Percentiles rank a stretch among this genome's conserved stretches.
Evolutionary conservation across 2,329 filamentous ascomycete species (phyloP).

Genomic region (Cylindrodendrum hubeiense): DNA sequence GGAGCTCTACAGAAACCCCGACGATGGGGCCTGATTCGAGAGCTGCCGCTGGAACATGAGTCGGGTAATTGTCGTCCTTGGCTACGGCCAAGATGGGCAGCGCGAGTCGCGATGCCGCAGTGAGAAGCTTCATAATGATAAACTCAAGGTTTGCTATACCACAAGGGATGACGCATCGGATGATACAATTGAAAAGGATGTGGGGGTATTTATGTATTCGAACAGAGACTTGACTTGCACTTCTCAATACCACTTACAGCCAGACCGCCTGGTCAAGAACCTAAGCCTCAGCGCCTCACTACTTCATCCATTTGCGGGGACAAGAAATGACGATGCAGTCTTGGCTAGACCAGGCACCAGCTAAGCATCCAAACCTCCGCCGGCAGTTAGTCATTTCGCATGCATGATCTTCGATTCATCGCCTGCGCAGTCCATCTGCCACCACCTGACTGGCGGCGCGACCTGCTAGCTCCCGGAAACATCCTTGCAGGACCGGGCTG

Average conservation of each 20-base stretch:
- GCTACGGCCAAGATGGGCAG: conserved; percentile 10
- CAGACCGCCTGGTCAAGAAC: neutral
- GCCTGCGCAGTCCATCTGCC: too few species aligned
- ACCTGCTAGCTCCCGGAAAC: neutral
- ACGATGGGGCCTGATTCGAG: conserved; percentile 34
- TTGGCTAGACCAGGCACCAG: neutral
- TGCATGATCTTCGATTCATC: too few species aligned
- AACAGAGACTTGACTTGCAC: too few species aligned
- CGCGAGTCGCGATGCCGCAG: conserved; percentile 1
- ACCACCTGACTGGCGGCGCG: too few species aligned
- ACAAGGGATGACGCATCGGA: neutral
- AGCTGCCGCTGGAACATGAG: conserved; percentile 21
- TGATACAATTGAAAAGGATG: neutral
- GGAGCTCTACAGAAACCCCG: conserved; percentile 31
- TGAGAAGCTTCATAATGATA: conserved; percentile 26
- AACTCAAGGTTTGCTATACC: neutral
- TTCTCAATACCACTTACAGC: neutral
- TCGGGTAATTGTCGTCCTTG: neutral
- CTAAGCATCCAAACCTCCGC: too few species aligned
- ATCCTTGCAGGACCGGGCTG: neutral
- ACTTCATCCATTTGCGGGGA: neutral
- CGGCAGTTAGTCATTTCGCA: too few species aligned
- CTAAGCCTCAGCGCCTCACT: neutral
- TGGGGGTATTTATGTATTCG: neutral
- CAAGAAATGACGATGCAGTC: neutral